phyloP scores from a whole-genome alignment of 1,284 basidiomycete genomes.

The Microbotryum intermedium region DNA sequence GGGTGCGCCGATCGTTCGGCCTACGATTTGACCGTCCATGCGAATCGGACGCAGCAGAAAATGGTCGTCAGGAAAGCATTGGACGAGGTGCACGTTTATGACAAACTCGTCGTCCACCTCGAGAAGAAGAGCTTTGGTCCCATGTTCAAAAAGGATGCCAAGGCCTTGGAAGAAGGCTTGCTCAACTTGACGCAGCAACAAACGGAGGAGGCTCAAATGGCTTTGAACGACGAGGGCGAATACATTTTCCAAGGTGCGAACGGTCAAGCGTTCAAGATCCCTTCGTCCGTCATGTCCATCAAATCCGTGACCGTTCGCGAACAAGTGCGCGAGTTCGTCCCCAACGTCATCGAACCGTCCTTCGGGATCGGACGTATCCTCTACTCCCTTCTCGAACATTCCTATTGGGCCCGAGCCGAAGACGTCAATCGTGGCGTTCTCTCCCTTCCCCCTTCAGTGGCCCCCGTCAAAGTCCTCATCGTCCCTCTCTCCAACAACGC shows the following conservation, averaged over 20 bases:
- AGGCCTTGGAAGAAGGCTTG: constrained; percentile 60
- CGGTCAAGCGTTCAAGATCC: constrained; percentile 62
- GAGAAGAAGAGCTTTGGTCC: constrained; percentile 87
- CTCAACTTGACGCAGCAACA: constrained; percentile 59
- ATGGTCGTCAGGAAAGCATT: constrained; percentile 60
- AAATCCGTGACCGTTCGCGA: constrained; percentile 83
- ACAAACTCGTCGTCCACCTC: constrained; percentile 67
- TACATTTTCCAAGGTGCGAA: constrained; percentile 43
- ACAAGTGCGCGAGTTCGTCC: constrained; percentile 90
- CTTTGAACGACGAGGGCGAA: constrained; percentile 51
- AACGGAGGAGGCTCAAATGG: constrained; percentile 60
- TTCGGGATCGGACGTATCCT: constrained; percentile 96
- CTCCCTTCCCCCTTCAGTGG: constrained; percentile 80
- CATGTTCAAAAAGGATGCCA: constrained; percentile 78
- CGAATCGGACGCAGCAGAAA: constrained; percentile 46
- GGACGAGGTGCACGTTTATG: constrained; percentile 65
- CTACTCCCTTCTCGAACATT: constrained; percentile 89
- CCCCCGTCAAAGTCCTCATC: constrained; percentile 92
- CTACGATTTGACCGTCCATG: constrained; percentile 69
- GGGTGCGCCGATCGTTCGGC: constrained; percentile 98
- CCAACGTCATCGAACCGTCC: constrained; percentile 98
- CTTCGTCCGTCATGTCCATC: constrained; percentile 67
- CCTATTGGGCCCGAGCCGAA: constrained; percentile 89
- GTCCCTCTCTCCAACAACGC: constrained; percentile 87
- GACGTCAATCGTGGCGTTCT: constrained; percentile 83